phyloP scores from a whole-genome alignment of 1,284 basidiomycete species.

The Ustilago cynodontis region DNA sequence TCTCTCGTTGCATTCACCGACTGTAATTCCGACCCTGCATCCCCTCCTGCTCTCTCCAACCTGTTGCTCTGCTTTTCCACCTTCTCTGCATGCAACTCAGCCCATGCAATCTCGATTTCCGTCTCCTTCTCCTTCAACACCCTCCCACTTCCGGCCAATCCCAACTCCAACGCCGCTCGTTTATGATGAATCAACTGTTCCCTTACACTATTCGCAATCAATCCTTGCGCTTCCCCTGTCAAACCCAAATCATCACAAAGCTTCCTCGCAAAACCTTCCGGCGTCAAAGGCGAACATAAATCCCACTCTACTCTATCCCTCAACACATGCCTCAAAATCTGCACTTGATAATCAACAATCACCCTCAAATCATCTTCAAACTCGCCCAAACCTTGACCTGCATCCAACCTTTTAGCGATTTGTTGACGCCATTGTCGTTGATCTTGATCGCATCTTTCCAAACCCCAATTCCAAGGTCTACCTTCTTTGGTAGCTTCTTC shows the following conservation, averaged over 20 bases:
- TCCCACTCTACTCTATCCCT: slow-evolving; percentile 99
- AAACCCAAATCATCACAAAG: slow-evolving; percentile 90
- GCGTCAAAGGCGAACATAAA: slow-evolving; percentile 88
- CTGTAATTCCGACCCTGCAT: slow-evolving; percentile 9
- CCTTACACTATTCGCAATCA: slow-evolving; percentile 91
- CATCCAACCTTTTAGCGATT: slow-evolving; percentile 39
- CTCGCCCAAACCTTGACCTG: slow-evolving; percentile 43
- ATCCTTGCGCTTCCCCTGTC: slow-evolving; percentile 84
- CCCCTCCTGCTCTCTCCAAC: slow-evolving; percentile 24
- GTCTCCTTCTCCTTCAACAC: slow-evolving; percentile 53
- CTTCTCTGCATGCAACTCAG: slow-evolving; percentile 71
- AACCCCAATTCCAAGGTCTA: slow-evolving; percentile 44
- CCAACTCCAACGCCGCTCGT: slow-evolving; percentile 92
- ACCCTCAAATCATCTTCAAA: slow-evolving; percentile 66
- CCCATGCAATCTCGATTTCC: slow-evolving; percentile 51
- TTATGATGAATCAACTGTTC: slow-evolving; percentile 94
- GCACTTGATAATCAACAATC: slow-evolving; percentile 83
- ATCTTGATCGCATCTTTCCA: slow-evolving; percentile 18
- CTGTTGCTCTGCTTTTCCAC: slow-evolving; percentile 38
- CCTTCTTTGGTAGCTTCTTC: slow-evolving; percentile 45
- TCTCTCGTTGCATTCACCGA: slow-evolving; percentile 34
- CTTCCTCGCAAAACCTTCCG: slow-evolving; percentile 83
- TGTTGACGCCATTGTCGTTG: slow-evolving; percentile 39
- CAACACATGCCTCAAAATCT: slow-evolving; percentile 89
- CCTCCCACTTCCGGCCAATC: slow-evolving; percentile 76